phyloP scores from a whole-genome alignment of 305 asterid genomes.

The Fraxinus baroniana region DNA sequence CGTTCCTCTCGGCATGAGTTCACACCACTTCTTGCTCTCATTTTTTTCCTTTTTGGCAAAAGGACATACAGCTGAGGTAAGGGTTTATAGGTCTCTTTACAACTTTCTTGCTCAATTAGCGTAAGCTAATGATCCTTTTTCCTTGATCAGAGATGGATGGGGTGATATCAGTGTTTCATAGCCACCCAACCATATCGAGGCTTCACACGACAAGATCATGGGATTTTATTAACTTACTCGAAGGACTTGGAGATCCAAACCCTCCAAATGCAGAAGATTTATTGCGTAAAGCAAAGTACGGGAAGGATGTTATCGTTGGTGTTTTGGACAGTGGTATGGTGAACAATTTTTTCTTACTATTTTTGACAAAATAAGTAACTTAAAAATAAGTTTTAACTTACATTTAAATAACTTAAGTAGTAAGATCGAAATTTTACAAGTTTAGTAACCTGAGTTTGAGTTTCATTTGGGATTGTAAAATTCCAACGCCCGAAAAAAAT shows the following conservation, averaged over 20 bases:
- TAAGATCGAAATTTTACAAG: not conserved
- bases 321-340: slow-evolving; percentile 32
- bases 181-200: slow-evolving; percentile 26
- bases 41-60: not conserved
- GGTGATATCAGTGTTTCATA: slow-evolving; percentile 38
- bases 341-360: not conserved
- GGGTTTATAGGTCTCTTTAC: not conserved
- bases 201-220: slow-evolving; percentile 46
- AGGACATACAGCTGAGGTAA: not conserved
- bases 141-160: slow-evolving; percentile 34
- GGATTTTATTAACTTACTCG: slow-evolving; percentile 36
- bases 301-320: slow-evolving; percentile 34
- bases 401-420: no score
- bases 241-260: slow-evolving; percentile 26
- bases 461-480: no score
- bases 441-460: no score
- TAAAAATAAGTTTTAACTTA: not conserved
- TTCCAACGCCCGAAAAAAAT: no score
- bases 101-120: not conserved
- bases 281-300: slow-evolving; percentile 26
- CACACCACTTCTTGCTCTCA: not conserved
- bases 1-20: no score
- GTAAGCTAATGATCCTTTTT: not conserved
- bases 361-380: not conserved
- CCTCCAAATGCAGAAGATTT: slow-evolving; percentile 15